These are phyloP conservation scores for Russula brevipes DNA, from an alignment of 768 basidiomycete genomes.

Conservation along the genomic window DNA sequence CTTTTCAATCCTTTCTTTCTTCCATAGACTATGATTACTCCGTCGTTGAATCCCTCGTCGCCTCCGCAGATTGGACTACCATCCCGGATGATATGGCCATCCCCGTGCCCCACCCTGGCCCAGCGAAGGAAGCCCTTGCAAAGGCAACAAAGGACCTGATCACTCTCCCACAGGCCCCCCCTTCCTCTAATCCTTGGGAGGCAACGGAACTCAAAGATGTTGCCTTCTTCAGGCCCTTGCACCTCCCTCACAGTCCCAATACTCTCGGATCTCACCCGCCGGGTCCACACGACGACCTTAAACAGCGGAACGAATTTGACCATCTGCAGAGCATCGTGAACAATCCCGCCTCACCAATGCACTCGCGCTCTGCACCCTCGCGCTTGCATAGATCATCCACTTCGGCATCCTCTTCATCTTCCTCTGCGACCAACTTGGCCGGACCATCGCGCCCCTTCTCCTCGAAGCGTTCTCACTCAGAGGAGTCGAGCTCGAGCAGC, in stretches of 20 bases:
- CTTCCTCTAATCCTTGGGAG: conserved; percentile 28
- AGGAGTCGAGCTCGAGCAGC: conserved; percentile 13
- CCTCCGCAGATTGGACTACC: conserved; percentile 25
- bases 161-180: conserved; percentile 46
- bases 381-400: conserved; percentile 18
- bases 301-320: conserved; percentile 15
- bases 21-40: conserved; percentile 26
- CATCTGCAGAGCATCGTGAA: conserved; percentile 15
- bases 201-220: conserved; percentile 34
- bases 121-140: conserved; percentile 57
- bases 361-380: neutral
- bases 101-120: conserved; percentile 38
- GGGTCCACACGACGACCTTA: neutral
- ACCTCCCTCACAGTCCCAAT: conserved; percentile 3
- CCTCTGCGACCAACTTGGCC: conserved; percentile 10
- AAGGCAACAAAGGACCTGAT: conserved; percentile 84
- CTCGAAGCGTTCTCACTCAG: conserved; percentile 23
- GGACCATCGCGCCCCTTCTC: conserved; percentile 17
- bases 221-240: conserved; percentile 24
- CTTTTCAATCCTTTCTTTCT: conserved; percentile 26
- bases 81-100: conserved; percentile 37
- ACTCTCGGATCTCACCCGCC: conserved; percentile 16
- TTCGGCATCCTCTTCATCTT: conserved; percentile 19
- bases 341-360: neutral
- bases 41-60: conserved; percentile 23